Percentiles rank a stretch among this genome's conserved stretches.
Evolutionary conservation across 305 asterid genomes (phyloP).

Genomic region (Fraxinus angustifolia): DNA sequence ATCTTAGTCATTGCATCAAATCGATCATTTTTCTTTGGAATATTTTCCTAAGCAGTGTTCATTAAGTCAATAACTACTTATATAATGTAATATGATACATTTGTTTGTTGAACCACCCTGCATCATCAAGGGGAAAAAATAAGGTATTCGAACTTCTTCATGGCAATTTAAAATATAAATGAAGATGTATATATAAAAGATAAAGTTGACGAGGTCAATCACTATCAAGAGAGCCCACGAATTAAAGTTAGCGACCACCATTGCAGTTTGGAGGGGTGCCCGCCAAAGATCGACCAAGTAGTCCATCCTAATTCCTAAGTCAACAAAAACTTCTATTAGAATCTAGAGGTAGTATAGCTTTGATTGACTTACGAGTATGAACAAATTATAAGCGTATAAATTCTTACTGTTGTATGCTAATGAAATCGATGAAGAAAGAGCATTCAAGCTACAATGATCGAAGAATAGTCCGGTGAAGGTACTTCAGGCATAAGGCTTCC

Average conservation of each 20-base stretch:
- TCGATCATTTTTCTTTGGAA: neutral
- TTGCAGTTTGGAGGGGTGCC: neutral
- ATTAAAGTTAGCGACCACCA: neutral
- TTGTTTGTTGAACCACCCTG: constrained; percentile 40
- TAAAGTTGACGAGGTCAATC: neutral
- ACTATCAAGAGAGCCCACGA: neutral
- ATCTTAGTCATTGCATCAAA: neutral
- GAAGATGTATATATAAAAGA: neutral
- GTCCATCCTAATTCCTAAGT: neutral
- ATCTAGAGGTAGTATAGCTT: neutral
- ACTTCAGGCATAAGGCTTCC: neutral
- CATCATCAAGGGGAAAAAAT: constrained; percentile 25
- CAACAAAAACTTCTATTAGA: neutral
- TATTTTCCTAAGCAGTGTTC: neutral
- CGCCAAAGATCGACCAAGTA: neutral
- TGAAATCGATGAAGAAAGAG: neutral
- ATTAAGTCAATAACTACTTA: neutral
- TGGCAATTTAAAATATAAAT: neutral
- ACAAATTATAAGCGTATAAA: neutral
- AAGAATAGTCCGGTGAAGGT: neutral
- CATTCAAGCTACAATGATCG: neutral
- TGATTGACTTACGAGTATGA: neutral
- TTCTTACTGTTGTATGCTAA: neutral
- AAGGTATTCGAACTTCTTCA: neutral
- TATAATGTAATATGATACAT: neutral